Conservation (phyloP, 2,329 filamentous ascomycete species). For the Mycosphaerella sp. region DNA sequence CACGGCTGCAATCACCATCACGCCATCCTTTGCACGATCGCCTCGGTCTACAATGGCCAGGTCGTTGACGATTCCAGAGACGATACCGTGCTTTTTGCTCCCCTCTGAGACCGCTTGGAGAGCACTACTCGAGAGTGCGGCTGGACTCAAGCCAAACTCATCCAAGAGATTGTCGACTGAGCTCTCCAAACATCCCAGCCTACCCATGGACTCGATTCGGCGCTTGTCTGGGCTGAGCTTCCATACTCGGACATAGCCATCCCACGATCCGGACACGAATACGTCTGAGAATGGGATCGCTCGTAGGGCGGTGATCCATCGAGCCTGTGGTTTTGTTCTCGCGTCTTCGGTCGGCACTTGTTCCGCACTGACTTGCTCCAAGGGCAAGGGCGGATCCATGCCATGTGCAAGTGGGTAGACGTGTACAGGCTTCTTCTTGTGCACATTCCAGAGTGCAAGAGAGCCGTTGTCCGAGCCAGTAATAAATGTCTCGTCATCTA, state of each 20-base stretch:
- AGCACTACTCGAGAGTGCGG: constrained; percentile 14
- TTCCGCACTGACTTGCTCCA: constrained; percentile 69
- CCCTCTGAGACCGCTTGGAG: constrained; percentile 20
- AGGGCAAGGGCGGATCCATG: constrained; percentile 62
- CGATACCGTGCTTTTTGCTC: constrained; percentile 23
- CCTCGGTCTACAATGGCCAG: constrained; percentile 82
- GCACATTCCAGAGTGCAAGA: constrained; percentile 76
- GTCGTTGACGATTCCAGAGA: constrained; percentile 79
- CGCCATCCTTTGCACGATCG: constrained; percentile 62
- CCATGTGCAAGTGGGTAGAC: constrained; percentile 78
- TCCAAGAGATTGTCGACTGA: constrained; percentile 16
- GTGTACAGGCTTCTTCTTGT: constrained; percentile 91
- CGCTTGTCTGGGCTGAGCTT: constrained; percentile 75
- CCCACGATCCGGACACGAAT: constrained; percentile 89
- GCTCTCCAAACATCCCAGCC: constrained; percentile 38
- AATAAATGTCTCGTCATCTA: constrained; percentile 83
- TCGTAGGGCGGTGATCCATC: constrained; percentile 84
- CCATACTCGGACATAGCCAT: constrained; percentile 82
- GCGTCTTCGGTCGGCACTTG: constrained; percentile 50
- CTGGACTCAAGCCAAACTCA: constrained; percentile 17
- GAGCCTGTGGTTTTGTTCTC: constrained; percentile 50
- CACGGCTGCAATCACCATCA: constrained; percentile 79
- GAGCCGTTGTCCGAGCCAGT: constrained; percentile 90
- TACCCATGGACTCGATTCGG: constrained; percentile 65
- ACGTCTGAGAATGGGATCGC: constrained; percentile 86